phyloP scores from a whole-genome alignment of 495 filamentous ascomycete genomes.

The Penicillium cinerascens region DNA sequence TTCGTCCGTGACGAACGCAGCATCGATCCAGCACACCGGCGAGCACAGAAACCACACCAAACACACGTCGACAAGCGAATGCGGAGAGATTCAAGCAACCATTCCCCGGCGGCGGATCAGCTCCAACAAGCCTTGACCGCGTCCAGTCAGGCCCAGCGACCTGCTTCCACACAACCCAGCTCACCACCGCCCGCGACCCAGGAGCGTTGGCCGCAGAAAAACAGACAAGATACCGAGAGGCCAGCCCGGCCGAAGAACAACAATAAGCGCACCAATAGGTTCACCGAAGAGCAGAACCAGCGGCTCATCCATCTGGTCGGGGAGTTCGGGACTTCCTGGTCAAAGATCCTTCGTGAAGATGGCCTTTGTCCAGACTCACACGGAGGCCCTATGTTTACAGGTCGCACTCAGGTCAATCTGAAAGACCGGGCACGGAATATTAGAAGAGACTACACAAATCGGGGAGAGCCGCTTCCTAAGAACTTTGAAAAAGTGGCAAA shows the following conservation, averaged over 20 bases:
- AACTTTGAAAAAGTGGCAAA: background rate
- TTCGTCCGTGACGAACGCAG: constrained; percentile 16
- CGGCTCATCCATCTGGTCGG: constrained; percentile 28
- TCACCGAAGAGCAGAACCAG: constrained; percentile 27
- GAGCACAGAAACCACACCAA: constrained; percentile 23
- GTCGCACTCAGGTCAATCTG: constrained; percentile 71
- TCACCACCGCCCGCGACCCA: background rate
- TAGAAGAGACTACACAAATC: constrained; percentile 22
- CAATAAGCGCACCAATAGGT: constrained; percentile 3
- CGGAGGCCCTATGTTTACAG: constrained; percentile 40
- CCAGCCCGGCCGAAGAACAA: no score
- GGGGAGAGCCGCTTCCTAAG: background rate
- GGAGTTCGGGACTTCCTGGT: constrained; percentile 25
- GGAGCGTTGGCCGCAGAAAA: background rate
- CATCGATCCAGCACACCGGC: constrained; percentile 8
- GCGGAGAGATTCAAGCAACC: background rate
- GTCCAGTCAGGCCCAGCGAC: background rate
- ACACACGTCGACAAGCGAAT: constrained; percentile 4
- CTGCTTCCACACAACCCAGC: background rate
- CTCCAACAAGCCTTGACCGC: constrained; percentile 3
- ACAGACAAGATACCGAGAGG: background rate
- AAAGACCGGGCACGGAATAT: constrained; percentile 83
- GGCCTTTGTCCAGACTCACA: constrained; percentile 12
- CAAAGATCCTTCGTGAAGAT: constrained; percentile 28
- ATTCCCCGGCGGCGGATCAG: constrained; percentile 8